Evolutionary conservation across 805 yeast species (phyloP).

Genomic region (Saccharomycopsis fermentans): DNA sequence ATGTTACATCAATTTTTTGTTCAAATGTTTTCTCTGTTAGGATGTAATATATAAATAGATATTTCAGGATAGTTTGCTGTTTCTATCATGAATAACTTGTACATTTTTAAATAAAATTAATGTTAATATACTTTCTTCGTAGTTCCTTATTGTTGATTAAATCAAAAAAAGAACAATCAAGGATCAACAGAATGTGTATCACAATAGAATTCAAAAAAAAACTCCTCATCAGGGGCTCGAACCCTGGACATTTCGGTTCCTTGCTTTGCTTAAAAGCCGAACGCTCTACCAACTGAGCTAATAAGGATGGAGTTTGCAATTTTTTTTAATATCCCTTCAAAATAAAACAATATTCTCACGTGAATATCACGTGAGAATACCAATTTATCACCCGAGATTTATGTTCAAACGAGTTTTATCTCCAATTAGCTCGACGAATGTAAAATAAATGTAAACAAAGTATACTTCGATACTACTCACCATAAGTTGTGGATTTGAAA

Average conservation of each 20-base stretch:
- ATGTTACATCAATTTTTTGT: not conserved
- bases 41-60: not conserved
- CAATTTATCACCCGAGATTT: no score
- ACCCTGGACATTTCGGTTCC: conserved; percentile 39
- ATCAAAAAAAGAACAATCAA: not conserved
- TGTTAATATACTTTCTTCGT: not conserved
- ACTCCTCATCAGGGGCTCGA: conserved; percentile 34
- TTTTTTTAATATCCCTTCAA: not conserved
- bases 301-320: conserved; percentile 12
- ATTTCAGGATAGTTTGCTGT: not conserved
- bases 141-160: not conserved
- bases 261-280: conserved; percentile 40
- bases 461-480: no score
- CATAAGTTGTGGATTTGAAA: no score
- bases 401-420: no score
- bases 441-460: no score
- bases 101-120: not conserved
- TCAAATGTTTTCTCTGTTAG: not conserved
- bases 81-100: not conserved
- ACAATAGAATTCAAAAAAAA: not conserved
- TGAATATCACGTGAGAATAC: no score
- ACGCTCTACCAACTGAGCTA: conserved; percentile 60
- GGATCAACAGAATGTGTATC: no score
- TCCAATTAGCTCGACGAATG: no score
- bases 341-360: not conserved